Base-by-base conservation (phyloP, 2,329 filamentous ascomycete genomes). In the Scopulariopsis brevicaulis region DNA sequence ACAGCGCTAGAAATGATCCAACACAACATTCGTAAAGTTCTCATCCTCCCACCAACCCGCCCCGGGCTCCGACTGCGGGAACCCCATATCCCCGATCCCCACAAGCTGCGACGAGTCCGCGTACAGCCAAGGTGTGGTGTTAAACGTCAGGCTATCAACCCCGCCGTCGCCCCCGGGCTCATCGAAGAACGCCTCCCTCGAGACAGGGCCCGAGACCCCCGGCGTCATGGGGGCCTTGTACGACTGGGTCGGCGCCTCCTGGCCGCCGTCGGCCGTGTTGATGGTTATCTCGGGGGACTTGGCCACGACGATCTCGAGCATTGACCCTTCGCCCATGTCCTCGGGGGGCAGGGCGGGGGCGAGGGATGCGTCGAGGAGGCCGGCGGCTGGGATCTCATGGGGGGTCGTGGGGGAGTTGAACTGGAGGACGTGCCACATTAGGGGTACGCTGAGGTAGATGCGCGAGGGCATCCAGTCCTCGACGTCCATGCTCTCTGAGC, bases 371-470 rank as follows among this genome's bases (percentile, higher is more conserved):
- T 50, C 46, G n/a, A 50, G 20, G 2, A 79, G 65, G 3, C 74
- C 71, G 2, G 70, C 67, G 0, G 66, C 65, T 0, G 73, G 66
- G 1, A 67, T 65, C 14, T 72, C 70, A 6, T 68, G 69, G 1
- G 69, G 64, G 20, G 73, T 69, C 0, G 71, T 66, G 8, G 67
- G 68, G 34, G 69, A 77, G 62, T 74, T 77, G 63, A 78, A 74
- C 57, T 78, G 75, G 4, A 80, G 64, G 11, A 79, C 74, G 43
- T 77, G 74, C 77, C 77, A 79, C 77, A 79, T 79, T 4, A 80
- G 63, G 1, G 75, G 74, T 1, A 79, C 74, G 59, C 75, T 79
- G 40, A 80, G 75, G 61, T 78, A 74, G 53, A 79, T 79, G 54
- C 76, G 75, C 24, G 75, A 77, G 0, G 77, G 77, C 67, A 77